Evolutionary conservation across 768 basidiomycete species (phyloP).

Genomic region (Lentinula sp.): DNA sequence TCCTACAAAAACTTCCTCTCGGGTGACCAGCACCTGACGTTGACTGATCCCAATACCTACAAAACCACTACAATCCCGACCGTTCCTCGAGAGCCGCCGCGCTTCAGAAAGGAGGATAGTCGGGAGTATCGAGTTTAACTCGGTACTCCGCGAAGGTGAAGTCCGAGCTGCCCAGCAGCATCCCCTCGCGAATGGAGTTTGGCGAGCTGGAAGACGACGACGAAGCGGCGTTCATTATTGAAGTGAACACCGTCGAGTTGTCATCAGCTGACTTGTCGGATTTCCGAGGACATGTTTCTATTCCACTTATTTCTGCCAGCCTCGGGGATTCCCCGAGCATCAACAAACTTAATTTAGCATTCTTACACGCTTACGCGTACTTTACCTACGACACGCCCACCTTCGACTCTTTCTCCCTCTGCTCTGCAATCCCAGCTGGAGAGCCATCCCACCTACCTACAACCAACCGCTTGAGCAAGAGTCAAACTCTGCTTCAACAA

Average conservation of each 20-base stretch:
- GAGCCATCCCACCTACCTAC: no score
- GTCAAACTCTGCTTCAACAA: no score
- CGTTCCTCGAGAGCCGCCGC: not conserved
- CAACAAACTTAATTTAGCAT: not conserved
- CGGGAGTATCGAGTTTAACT: not conserved
- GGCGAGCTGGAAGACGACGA: constrained; percentile 8
- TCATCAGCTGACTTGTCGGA: not conserved
- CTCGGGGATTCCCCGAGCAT: not conserved
- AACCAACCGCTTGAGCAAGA: no score
- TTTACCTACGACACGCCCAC: not conserved
- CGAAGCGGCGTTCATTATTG: constrained; percentile 4
- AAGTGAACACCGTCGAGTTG: not conserved
- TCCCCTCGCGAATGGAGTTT: not conserved
- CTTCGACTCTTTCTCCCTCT: not conserved
- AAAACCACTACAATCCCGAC: constrained; percentile 4
- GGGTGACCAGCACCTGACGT: not conserved
- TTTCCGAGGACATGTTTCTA: not conserved
- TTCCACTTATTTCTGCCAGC: not conserved
- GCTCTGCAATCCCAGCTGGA: not conserved
- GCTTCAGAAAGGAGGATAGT: not conserved
- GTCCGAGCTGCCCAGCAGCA: not conserved
- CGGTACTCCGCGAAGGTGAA: not conserved
- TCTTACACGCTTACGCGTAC: not conserved
- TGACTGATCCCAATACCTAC: constrained; percentile 1
- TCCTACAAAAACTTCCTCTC: not conserved